Evolutionary conservation across 2,329 filamentous ascomycete species (phyloP).

Genomic region (Cucurbitaria berberidis): DNA sequence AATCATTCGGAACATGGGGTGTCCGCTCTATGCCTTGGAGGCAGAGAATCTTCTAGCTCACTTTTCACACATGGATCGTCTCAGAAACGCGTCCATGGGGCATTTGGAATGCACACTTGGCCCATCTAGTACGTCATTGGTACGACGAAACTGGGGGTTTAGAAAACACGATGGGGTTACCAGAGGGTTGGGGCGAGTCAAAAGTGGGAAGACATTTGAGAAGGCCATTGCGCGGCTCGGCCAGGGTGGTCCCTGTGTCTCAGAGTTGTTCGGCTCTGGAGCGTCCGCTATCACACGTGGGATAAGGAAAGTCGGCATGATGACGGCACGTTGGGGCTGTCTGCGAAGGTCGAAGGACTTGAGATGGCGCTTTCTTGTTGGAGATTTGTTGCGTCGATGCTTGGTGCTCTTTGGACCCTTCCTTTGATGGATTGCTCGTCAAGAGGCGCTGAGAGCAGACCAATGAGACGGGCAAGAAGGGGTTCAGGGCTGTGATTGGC

Average conservation of each 20-base stretch:
- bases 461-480: conserved; percentile 32
- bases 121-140: conserved; percentile 27
- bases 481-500: conserved; percentile 32
- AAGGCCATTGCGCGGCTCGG: conserved; percentile 21
- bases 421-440: conserved; percentile 14
- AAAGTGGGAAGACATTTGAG: conserved; percentile 12
- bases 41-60: conserved; percentile 38
- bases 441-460: conserved; percentile 30
- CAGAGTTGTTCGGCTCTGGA: conserved; percentile 23
- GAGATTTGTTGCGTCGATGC: neutral
- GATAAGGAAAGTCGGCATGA: conserved; percentile 15
- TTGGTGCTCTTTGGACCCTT: neutral
- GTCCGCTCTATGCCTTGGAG: conserved; percentile 40
- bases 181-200: conserved; percentile 6
- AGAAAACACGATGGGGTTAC: conserved; percentile 16
- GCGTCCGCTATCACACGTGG: conserved; percentile 29
- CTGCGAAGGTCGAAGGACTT: conserved; percentile 1
- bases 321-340: conserved; percentile 1
- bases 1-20: conserved; percentile 39
- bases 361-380: neutral
- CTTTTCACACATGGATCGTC: conserved; percentile 36
- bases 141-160: conserved; percentile 16
- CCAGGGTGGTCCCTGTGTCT: conserved; percentile 25
- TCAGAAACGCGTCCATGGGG: conserved; percentile 25
- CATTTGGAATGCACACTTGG: conserved; percentile 7